These are phyloP conservation scores for Kandelia obovata DNA, from an alignment of 345 rosid species.

Conservation along the genomic window DNA sequence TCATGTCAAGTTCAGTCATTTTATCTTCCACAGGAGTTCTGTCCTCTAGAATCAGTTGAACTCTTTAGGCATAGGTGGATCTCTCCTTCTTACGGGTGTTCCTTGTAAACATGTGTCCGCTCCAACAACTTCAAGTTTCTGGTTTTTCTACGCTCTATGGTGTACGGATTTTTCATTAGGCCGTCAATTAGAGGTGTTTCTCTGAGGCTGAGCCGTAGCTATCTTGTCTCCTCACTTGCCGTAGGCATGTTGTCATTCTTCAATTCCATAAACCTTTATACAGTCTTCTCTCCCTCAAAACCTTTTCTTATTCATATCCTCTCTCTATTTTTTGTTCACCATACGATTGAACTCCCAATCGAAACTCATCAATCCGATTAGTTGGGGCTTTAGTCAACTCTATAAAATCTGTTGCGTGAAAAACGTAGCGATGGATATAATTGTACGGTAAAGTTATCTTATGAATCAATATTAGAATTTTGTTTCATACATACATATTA, in stretches of 20 bases:
- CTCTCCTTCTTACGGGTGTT: conserved; percentile 78
- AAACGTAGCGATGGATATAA: too few relatives aligned
- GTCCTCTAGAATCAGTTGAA: conserved; percentile 71
- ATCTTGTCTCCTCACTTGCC: conserved; percentile 68
- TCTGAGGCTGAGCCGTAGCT: conserved; percentile 40
- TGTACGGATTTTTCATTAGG: conserved; percentile 20
- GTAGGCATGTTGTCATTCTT: conserved; percentile 35
- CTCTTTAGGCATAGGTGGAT: conserved; percentile 62
- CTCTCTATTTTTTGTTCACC: too few relatives aligned
- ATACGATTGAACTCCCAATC: too few relatives aligned
- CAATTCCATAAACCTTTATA: conserved; percentile 1
- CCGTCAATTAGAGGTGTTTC: conserved; percentile 26
- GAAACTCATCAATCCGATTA: too few relatives aligned
- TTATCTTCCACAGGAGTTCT: conserved; percentile 61
- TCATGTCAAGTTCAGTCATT: conserved; percentile 33
- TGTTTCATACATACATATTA: too few relatives aligned
- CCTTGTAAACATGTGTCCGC: conserved; percentile 57
- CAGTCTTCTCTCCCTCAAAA: too few relatives aligned
- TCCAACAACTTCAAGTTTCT: conserved; percentile 37
- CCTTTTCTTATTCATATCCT: too few relatives aligned
- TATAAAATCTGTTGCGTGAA: too few relatives aligned
- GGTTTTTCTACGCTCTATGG: conserved; percentile 39
- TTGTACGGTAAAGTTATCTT: too few relatives aligned
- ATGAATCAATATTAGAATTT: too few relatives aligned
- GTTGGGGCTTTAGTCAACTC: too few relatives aligned